These are phyloP conservation scores for Pseudocercospora ulei DNA, from an alignment of 2,329 filamentous ascomycete species.

Conservation along the genomic window DNA sequence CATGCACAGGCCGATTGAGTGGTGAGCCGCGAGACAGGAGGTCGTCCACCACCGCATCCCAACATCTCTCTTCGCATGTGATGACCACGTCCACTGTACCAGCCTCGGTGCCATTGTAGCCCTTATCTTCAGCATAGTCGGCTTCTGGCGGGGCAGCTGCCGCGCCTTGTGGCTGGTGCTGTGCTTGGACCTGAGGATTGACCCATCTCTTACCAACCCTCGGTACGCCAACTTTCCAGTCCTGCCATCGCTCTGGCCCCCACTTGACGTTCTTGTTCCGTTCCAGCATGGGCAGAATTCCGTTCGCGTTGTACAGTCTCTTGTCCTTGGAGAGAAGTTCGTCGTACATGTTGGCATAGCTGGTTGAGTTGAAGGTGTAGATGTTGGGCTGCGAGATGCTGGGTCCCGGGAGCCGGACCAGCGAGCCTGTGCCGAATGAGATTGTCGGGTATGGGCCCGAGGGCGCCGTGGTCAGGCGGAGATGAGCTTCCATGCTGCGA, in stretches of 20 bases:
- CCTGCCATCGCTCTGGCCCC: constrained; percentile 94
- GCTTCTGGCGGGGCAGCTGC: constrained; percentile 22
- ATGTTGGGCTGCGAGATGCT: constrained; percentile 90
- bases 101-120: constrained; percentile 69
- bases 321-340: constrained; percentile 80
- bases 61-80: constrained; percentile 94
- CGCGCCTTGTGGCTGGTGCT: constrained; percentile 7
- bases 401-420: constrained; percentile 85
- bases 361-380: constrained; percentile 95
- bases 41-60: constrained; percentile 95
- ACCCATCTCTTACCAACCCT: constrained; percentile 54
- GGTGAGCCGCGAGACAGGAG: constrained; percentile 74
- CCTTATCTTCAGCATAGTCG: constrained; percentile 57
- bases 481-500: constrained; percentile 98
- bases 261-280: constrained; percentile 87
- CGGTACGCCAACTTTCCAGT: constrained; percentile 83
- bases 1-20: constrained; percentile 85
- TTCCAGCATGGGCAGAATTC: constrained; percentile 89
- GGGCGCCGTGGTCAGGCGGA: constrained; percentile 67
- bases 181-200: constrained; percentile 2
- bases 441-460: constrained; percentile 68
- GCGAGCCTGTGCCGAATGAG: constrained; percentile 90
- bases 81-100: constrained; percentile 90
- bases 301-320: constrained; percentile 80
- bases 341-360: constrained; percentile 87